Evolutionary conservation across 2,329 filamentous ascomycete genomes (phyloP), one percentile per base, ranked within the genome.

Genomic region (Phialophora tarda): DNA sequence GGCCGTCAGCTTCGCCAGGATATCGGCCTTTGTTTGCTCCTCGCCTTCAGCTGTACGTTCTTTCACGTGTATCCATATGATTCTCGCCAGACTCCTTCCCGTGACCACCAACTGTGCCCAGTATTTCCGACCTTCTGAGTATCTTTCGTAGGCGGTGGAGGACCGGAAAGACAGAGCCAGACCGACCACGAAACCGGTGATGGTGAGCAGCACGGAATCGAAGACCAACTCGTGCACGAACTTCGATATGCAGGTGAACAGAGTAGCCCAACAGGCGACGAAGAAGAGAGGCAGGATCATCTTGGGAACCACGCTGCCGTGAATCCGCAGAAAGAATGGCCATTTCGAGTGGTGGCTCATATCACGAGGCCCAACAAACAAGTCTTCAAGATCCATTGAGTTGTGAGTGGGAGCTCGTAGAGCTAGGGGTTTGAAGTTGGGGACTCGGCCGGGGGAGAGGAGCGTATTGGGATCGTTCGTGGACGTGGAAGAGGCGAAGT

Each of bases 111-210:
- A 75, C 64, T 83, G 80, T 50, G 72, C 87, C 91, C 72, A 96
- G 81, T 76, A 88, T 80, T 80, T 92, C 82, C 73, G 83, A 80
- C 74, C 90, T 68, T 89, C 77, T 84, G 82, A 62, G 83, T 86
- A 71, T 88, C 80, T 86, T 78, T 93, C 91, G 72, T 93, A 93
- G 10, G 91, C 91, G 7, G 90, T 91, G 1, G 89, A 88, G 69
- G 85, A 91, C 65, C 91, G 87, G 80, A 93, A 92, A 1, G 89
- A 92, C 38, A 93, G 83, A n/a, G 88, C 85, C 66, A 93, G 80
- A 85, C 88, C 88, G 76, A 93, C 90, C 66, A 93, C 89, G 80
- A 93, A 93, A 89, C 91, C 91, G 53, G 90, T 85, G 60, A 93
- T 87, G 1, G 90, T 93, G 61, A 93, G 82, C 23, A 93, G 82